Conservation (phyloP, 2,329 filamentous ascomycete genomes). For the Parafenestella ontariensis region DNA sequence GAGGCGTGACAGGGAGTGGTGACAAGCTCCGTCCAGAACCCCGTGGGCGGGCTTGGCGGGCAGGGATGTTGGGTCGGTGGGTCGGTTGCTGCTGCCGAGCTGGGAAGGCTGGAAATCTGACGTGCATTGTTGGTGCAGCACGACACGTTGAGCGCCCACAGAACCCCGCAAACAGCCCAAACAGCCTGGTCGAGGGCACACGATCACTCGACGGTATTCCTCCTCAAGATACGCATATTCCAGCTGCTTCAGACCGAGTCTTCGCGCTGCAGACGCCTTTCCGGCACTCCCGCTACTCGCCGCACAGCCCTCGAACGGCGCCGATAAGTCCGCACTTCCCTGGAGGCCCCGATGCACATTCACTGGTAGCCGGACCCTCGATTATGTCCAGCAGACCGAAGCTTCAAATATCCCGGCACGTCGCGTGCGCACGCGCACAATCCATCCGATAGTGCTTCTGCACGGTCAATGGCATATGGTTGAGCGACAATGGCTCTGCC, state of each 20-base stretch:
- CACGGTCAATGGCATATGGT: conserved; percentile 31
- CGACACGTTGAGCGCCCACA: background rate
- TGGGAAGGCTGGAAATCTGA: conserved; percentile 24
- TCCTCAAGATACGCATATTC: background rate
- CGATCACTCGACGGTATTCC: background rate
- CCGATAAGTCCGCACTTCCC: conserved; percentile 12
- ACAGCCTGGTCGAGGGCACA: background rate
- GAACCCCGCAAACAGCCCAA: conserved; percentile 9
- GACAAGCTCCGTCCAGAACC: conserved; percentile 10
- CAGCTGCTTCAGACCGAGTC: background rate
- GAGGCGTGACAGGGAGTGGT: too few species aligned
- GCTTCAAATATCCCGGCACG: conserved; percentile 28
- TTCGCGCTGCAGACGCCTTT: conserved; percentile 8
- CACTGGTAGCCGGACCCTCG: conserved; percentile 29
- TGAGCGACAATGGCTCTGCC: conserved; percentile 54
- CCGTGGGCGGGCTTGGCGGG: conserved; percentile 11
- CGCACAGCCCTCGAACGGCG: conserved; percentile 18
- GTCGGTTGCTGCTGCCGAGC: conserved; percentile 14
- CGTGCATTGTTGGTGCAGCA: conserved; percentile 17
- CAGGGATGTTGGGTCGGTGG: conserved; percentile 13
- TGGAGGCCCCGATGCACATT: conserved; percentile 23
- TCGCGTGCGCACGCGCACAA: conserved; percentile 35
- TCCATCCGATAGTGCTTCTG: conserved; percentile 20
- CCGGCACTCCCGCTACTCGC: conserved; percentile 19
- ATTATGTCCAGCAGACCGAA: conserved; percentile 40